These are phyloP conservation scores for Sonneratia alba DNA, from an alignment of 345 rosid species.

Conservation along the genomic window DNA sequence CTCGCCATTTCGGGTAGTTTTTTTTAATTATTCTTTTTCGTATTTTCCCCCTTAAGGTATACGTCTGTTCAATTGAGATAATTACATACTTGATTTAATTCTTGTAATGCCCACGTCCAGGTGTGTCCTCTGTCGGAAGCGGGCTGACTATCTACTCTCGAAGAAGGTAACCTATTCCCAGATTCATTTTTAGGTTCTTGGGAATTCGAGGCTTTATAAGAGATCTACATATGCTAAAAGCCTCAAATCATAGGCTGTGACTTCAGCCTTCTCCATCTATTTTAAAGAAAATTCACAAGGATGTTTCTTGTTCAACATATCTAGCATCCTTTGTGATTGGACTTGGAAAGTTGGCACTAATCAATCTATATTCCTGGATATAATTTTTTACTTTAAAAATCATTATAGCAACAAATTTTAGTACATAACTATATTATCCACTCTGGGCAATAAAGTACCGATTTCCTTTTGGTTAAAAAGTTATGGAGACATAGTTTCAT, in stretches of 20 bases:
- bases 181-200: background rate
- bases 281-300: background rate
- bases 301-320: background rate
- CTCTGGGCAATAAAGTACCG: background rate
- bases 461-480: background rate
- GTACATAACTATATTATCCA: background rate
- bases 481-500: background rate
- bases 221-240: background rate
- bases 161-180: slow-evolving; percentile 49
- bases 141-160: slow-evolving; percentile 75
- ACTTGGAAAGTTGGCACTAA: background rate
- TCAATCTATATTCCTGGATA: background rate
- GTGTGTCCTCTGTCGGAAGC: slow-evolving; percentile 77
- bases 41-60: background rate
- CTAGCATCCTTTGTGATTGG: background rate
- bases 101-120: slow-evolving; percentile 25
- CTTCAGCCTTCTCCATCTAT: too few relatives aligned
- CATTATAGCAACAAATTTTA: background rate
- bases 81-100: background rate
- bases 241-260: background rate
- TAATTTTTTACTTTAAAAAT: background rate
- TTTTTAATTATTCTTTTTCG: background rate
- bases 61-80: background rate
- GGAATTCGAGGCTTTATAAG: background rate
- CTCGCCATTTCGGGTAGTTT: slow-evolving; percentile 85